Conservation (phyloP, 495 filamentous ascomycete genomes). For the Articulospora tetracladia region DNA sequence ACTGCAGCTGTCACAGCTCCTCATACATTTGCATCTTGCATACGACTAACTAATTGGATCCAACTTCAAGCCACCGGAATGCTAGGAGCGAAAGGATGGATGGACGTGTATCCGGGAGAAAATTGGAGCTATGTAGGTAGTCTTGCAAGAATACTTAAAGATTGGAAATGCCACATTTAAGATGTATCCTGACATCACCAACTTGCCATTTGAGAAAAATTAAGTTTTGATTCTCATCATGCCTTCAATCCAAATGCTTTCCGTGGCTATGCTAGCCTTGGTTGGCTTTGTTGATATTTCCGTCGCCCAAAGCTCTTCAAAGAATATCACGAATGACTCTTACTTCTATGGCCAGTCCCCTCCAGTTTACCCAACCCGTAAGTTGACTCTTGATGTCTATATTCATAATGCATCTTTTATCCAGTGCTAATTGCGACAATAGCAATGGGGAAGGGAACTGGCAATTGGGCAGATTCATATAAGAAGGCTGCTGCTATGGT, state of each 20-base stretch:
- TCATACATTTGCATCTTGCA: too few species aligned
- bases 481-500: constrained; percentile 50
- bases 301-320: neutral
- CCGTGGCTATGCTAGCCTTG: neutral
- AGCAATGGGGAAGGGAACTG: neutral
- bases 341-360: constrained; percentile 55
- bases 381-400: constrained; percentile 7
- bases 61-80: too few species aligned
- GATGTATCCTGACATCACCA: too few species aligned
- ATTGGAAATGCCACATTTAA: too few species aligned
- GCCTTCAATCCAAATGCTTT: neutral
- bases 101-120: too few species aligned
- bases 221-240: too few species aligned
- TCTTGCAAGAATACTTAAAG: too few species aligned
- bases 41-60: too few species aligned
- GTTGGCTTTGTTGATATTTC: neutral
- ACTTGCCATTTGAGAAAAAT: too few species aligned
- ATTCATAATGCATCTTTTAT: neutral
- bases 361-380: constrained; percentile 51
- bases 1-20: too few species aligned
- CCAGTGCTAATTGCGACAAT: neutral
- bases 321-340: constrained; percentile 37
- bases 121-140: too few species aligned
- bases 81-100: too few species aligned
- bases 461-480: constrained; percentile 41